phyloP scores from a whole-genome alignment of 768 basidiomycete genomes.

The Lepiota venenata region DNA sequence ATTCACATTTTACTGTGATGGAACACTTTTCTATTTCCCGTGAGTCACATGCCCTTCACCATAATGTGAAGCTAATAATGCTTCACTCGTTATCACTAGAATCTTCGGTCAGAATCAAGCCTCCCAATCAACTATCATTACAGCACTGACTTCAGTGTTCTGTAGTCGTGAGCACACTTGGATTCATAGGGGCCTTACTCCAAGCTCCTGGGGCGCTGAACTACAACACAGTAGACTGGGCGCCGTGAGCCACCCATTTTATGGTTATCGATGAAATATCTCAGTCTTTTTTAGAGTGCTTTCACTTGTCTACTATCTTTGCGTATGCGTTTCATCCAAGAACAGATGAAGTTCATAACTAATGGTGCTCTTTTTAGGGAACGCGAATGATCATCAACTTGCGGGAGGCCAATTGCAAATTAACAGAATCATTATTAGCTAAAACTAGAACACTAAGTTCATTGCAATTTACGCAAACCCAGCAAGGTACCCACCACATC shows the following conservation, averaged over 20 bases:
- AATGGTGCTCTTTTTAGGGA: neutral
- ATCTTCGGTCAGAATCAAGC: too few species aligned
- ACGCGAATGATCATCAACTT: slow-evolving; percentile 3
- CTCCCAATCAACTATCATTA: too few species aligned
- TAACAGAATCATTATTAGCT: neutral
- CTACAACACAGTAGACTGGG: slow-evolving; percentile 1
- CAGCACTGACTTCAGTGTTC: too few species aligned
- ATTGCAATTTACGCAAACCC: too few species aligned
- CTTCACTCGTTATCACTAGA: too few species aligned
- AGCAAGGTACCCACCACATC: too few species aligned
- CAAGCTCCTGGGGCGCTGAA: neutral
- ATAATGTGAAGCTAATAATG: too few species aligned
- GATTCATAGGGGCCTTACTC: neutral
- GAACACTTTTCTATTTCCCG: neutral
- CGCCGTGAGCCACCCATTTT: neutral
- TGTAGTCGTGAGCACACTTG: neutral
- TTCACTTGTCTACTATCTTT: neutral
- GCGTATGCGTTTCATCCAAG: neutral
- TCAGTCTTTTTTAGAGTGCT: neutral
- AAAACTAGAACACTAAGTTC: too few species aligned
- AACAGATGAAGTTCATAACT: neutral
- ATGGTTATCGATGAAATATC: too few species aligned
- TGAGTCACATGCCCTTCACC: neutral
- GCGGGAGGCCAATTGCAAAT: neutral
- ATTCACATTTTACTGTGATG: neutral